phyloP scores from a whole-genome alignment of 2,329 filamentous ascomycete genomes.

The Xylariaceae sp. region DNA sequence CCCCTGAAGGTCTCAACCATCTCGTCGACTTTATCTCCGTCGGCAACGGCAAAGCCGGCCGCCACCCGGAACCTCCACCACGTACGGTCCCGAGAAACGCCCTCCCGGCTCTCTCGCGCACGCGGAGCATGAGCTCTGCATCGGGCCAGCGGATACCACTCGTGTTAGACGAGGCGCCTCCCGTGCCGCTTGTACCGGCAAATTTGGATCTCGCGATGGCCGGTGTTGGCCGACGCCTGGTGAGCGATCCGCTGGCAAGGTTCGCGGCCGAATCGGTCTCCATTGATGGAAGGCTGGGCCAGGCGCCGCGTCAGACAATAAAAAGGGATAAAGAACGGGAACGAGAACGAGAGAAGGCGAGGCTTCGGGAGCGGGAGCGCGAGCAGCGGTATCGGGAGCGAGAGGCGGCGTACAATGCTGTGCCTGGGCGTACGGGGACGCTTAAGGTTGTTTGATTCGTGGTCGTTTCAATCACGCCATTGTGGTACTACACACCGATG shows the following conservation, averaged over 20 bases:
- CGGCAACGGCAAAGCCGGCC: constrained; percentile 11
- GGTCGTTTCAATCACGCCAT: background rate
- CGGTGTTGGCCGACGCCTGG: constrained; percentile 3
- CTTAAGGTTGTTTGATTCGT: constrained; percentile 30
- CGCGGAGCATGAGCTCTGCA: constrained; percentile 29
- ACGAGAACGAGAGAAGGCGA: constrained; percentile 19
- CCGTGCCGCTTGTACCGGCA: constrained; percentile 27
- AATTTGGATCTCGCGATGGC: background rate
- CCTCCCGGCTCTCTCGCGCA: constrained; percentile 18
- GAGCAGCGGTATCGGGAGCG: constrained; percentile 24
- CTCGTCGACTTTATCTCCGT: constrained; percentile 30
- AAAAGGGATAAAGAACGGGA: constrained; percentile 18
- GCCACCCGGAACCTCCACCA: constrained; percentile 21
- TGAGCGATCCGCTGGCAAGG: background rate
- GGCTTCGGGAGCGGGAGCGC: constrained; percentile 11
- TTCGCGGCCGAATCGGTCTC: background rate
- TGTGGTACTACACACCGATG: background rate
- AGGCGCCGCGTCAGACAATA: background rate
- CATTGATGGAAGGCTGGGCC: background rate
- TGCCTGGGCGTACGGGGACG: constrained; percentile 30
- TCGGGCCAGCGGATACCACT: constrained; percentile 18
- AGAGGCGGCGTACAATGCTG: constrained; percentile 27
- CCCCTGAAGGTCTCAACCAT: constrained; percentile 29
- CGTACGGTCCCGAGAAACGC: constrained; percentile 25
- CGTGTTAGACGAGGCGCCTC: constrained; percentile 18